A percentile compares a stretch with the other conserved stretches of the same genome.
Evolutionary conservation across 225 moss, liverwort and hornwort species (phyloP).

Genomic region (Takakia lepidozioides): DNA sequence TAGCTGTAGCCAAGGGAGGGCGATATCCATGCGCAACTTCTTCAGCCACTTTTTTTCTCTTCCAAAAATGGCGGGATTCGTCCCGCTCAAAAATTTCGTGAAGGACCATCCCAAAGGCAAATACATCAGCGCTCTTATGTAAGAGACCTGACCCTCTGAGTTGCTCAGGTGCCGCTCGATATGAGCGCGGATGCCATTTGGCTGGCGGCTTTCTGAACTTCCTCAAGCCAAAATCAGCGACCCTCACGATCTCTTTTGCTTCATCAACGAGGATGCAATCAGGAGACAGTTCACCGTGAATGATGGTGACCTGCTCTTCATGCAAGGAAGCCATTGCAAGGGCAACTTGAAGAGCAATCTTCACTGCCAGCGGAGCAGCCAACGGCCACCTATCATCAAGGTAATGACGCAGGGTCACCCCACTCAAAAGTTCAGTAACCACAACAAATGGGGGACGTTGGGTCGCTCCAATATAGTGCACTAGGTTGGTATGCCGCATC

Average conservation of each 20-base stretch:
- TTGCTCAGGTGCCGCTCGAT: slow-evolving; percentile 24
- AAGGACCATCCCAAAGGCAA: slow-evolving; percentile 29
- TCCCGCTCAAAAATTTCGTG: slow-evolving; percentile 20
- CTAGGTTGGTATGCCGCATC: slow-evolving; percentile 33
- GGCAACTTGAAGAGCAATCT: slow-evolving; percentile 24
- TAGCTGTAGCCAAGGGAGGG: slow-evolving; percentile 6
- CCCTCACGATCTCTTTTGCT: slow-evolving; percentile 13
- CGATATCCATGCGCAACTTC: slow-evolving; percentile 16
- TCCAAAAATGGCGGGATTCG: slow-evolving; percentile 18
- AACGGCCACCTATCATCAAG: not conserved
- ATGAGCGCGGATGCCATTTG: slow-evolving; percentile 20
- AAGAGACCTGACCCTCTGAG: slow-evolving; percentile 9
- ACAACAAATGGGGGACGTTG: slow-evolving; percentile 13
- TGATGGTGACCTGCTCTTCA: slow-evolving; percentile 10
- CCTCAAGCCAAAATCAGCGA: slow-evolving; percentile 31
- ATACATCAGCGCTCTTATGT: slow-evolving; percentile 19
- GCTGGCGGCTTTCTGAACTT: slow-evolving; percentile 17
- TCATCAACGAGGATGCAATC: slow-evolving; percentile 28
- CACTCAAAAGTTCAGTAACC: slow-evolving; percentile 19
- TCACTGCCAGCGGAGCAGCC: slow-evolving; percentile 7
- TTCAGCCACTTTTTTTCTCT: slow-evolving; percentile 13
- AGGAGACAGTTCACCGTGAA: slow-evolving; percentile 35
- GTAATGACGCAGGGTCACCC: slow-evolving; percentile 16
- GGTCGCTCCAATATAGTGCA: slow-evolving; percentile 27
- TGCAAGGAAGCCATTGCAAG: slow-evolving; percentile 26